Conservation (phyloP, 176 grass and related monocot genomes). For the Oryza glumipatula region DNA sequence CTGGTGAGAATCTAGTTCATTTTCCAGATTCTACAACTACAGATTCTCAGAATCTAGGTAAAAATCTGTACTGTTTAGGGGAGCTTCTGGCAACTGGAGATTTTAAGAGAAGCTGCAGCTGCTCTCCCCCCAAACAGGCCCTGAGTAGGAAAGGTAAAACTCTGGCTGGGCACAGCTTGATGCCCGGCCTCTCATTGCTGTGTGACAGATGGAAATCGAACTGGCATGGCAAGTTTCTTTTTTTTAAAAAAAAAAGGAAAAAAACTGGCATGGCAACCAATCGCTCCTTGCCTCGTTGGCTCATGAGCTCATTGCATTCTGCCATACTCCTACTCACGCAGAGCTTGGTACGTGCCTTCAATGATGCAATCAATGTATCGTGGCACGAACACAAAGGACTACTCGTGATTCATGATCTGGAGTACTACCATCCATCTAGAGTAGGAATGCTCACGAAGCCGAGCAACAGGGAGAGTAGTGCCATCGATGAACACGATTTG, state of each 20-base stretch:
- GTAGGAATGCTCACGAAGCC: background rate
- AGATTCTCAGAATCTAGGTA: too few relatives aligned
- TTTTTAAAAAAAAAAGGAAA: too few relatives aligned
- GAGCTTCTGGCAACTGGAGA: too few relatives aligned
- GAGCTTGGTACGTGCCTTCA: background rate
- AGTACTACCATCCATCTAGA: background rate
- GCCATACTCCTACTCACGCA: conserved; percentile 28
- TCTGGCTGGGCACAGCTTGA: background rate
- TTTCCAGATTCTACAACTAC: too few relatives aligned
- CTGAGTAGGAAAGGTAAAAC: too few relatives aligned
- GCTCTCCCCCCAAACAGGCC: too few relatives aligned
- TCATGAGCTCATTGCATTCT: conserved; percentile 6
- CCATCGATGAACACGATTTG: too few relatives aligned
- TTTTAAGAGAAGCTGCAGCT: too few relatives aligned
- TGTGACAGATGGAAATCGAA: background rate
- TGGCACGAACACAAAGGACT: background rate
- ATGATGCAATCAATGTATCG: conserved; percentile 10
- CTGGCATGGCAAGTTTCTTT: background rate
- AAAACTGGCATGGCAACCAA: background rate
- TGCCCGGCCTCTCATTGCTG: background rate
- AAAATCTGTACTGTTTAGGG: too few relatives aligned
- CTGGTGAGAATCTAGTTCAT: too few relatives aligned
- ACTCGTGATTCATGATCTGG: conserved; percentile 18
- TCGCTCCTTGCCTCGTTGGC: conserved; percentile 13
- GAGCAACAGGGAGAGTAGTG: background rate